These are phyloP conservation scores for Tylopilus subfusipes DNA, from an alignment of 768 basidiomycete species.

Conservation along the genomic window DNA sequence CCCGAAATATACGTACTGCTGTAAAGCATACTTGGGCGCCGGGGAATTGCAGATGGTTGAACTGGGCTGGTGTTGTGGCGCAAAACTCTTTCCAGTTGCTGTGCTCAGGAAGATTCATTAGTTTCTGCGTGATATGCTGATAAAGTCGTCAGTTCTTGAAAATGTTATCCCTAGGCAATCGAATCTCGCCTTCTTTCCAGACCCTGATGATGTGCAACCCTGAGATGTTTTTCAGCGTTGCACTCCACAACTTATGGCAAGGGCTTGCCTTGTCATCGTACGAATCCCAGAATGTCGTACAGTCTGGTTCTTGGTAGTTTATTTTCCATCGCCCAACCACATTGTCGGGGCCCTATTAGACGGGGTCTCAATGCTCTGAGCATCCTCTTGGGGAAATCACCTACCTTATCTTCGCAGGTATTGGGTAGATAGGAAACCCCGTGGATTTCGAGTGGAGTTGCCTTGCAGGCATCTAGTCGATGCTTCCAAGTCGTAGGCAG, in stretches of 20 bases:
- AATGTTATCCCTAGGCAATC: not conserved
- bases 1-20: conserved; percentile 3
- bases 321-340: conserved; percentile 30
- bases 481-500: conserved; percentile 21
- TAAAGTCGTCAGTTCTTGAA: not conserved
- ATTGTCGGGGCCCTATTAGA: conserved; percentile 12
- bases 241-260: not conserved
- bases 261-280: conserved; percentile 25
- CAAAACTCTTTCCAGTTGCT: conserved; percentile 34
- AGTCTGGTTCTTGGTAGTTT: conserved; percentile 25
- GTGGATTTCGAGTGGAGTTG: conserved; percentile 20
- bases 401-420: conserved; percentile 24
- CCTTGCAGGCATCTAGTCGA: conserved; percentile 22
- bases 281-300: conserved; percentile 23
- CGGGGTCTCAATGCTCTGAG: not conserved
- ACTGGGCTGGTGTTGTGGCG: conserved; percentile 32
- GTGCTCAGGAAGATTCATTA: conserved; percentile 24
- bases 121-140: conserved; percentile 27
- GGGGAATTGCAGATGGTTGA: conserved; percentile 21
- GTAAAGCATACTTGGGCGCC: conserved; percentile 18
- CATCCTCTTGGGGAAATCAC: not conserved
- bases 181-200: conserved; percentile 17
- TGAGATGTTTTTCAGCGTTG: not conserved
- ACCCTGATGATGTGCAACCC: conserved; percentile 26
- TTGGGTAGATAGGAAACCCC: conserved; percentile 17